phyloP scores from a whole-genome alignment of 2,329 filamentous ascomycete species.

The Sporothrix schenckii region DNA sequence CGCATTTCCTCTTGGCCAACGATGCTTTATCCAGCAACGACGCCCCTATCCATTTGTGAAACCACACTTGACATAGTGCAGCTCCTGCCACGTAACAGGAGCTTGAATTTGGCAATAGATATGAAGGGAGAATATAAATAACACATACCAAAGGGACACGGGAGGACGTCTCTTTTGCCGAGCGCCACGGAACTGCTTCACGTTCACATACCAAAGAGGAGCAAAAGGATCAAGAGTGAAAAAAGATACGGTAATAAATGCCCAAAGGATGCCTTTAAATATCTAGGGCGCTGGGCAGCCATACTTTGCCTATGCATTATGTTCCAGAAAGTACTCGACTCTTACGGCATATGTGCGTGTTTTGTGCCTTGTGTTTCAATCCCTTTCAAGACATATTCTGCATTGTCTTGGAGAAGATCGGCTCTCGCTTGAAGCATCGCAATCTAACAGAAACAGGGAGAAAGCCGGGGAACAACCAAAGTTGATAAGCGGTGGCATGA shows the following conservation, averaged over 20 bases:
- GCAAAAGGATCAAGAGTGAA: neutral
- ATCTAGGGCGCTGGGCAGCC: neutral
- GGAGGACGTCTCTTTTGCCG: neutral
- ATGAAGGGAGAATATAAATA: too few species aligned
- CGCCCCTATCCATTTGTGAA: neutral
- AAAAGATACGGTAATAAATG: neutral
- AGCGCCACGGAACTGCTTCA: neutral
- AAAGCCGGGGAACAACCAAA: neutral
- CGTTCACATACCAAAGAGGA: neutral
- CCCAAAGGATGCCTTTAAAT: neutral
- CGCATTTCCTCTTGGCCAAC: neutral
- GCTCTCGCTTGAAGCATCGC: constrained; percentile 23
- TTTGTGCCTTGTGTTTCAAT: constrained; percentile 2
- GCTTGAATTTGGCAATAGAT: too few species aligned
- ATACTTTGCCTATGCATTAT: neutral
- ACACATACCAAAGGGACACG: too few species aligned
- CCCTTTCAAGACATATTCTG: neutral
- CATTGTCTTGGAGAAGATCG: neutral
- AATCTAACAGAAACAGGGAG: constrained; percentile 25
- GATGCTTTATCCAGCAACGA: neutral
- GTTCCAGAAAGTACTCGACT: neutral
- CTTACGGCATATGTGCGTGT: constrained; percentile 3
- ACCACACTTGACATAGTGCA: neutral
- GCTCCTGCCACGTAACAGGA: neutral
- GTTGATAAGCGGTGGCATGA: neutral